These are phyloP conservation scores for Delitschia confertaspora DNA, from an alignment of 495 filamentous ascomycete genomes.

Conservation along the genomic window DNA sequence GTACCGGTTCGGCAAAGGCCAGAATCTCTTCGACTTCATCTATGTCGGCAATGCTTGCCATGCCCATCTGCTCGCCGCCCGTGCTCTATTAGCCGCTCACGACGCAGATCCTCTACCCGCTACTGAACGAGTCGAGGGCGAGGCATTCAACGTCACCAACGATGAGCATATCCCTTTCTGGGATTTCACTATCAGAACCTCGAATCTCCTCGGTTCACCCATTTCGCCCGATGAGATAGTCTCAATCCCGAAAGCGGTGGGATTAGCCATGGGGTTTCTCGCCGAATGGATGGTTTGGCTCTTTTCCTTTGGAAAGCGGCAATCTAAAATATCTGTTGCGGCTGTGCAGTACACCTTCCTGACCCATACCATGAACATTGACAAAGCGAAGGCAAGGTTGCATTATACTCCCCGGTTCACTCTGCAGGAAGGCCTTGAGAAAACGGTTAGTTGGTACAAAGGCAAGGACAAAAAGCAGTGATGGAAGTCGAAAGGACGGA, in stretches of 20 bases:
- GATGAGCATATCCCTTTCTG: slow-evolving; percentile 87
- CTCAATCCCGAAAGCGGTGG: slow-evolving; percentile 55
- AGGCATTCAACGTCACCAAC: slow-evolving; percentile 92
- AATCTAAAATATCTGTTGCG: slow-evolving; percentile 29
- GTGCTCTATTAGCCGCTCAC: slow-evolving; percentile 53
- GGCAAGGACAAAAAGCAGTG: no score
- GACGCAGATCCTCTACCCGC: slow-evolving; percentile 51
- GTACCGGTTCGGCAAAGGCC: slow-evolving; percentile 78
- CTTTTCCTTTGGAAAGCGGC: slow-evolving; percentile 58
- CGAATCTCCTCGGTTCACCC: slow-evolving; percentile 40
- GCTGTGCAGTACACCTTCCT: slow-evolving; percentile 67
- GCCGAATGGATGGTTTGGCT: slow-evolving; percentile 61
- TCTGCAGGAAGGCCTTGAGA: slow-evolving; percentile 62
- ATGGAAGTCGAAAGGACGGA: no score
- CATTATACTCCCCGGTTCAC: slow-evolving; percentile 65
- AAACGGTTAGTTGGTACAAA: slow-evolving; percentile 50
- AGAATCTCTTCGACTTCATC: slow-evolving; percentile 78
- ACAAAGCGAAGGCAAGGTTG: slow-evolving; percentile 67
- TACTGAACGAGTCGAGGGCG: slow-evolving; percentile 75
- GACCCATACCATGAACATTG: slow-evolving; percentile 75
- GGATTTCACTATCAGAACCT: slow-evolving; percentile 73
- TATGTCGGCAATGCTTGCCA: slow-evolving; percentile 70
- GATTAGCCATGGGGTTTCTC: slow-evolving; percentile 53
- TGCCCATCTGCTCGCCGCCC: slow-evolving; percentile 61
- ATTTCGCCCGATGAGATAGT: slow-evolving; percentile 44